Conservation (phyloP, 192 early-diverging fungal species). For the Entomortierella parvispora region DNA sequence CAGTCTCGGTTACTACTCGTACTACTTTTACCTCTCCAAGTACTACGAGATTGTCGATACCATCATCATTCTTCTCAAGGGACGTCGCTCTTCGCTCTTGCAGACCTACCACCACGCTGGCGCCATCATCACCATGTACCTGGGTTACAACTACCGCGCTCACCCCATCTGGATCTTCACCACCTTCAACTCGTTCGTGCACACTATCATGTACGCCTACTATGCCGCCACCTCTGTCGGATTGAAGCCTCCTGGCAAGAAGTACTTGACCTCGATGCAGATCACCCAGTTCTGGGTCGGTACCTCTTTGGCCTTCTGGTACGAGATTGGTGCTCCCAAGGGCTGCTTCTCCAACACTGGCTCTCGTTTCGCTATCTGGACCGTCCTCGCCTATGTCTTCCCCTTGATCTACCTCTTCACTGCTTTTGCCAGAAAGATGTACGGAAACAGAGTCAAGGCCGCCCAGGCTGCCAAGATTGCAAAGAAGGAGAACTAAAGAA, state of each 20-base stretch:
- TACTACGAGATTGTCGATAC: slow-evolving; percentile 85
- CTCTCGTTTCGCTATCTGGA: slow-evolving; percentile 62
- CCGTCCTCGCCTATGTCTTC: slow-evolving; percentile 62
- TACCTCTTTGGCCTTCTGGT: slow-evolving; percentile 63
- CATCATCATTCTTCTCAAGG: slow-evolving; percentile 78
- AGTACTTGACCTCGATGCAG: slow-evolving; percentile 74
- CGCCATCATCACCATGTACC: slow-evolving; percentile 73
- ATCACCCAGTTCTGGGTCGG: slow-evolving; percentile 80
- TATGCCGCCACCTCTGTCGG: slow-evolving; percentile 74
- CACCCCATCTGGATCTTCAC: slow-evolving; percentile 76
- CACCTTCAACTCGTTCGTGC: slow-evolving; percentile 77
- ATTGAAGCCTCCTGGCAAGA: slow-evolving; percentile 73
- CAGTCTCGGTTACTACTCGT: slow-evolving; percentile 72
- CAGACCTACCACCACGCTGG: slow-evolving; percentile 82
- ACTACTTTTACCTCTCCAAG: slow-evolving; percentile 82
- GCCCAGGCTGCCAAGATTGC: slow-evolving; percentile 2
- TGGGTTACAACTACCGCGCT: slow-evolving; percentile 63
- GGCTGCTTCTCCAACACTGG: slow-evolving; percentile 53
- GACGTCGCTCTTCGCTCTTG: slow-evolving; percentile 66
- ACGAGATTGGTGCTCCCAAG: slow-evolving; percentile 61
- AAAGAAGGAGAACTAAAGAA: slow-evolving; percentile 19
- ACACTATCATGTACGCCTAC: slow-evolving; percentile 81
- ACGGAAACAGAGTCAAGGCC: slow-evolving; percentile 46
- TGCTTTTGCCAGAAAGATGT: slow-evolving; percentile 69
- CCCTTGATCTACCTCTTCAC: slow-evolving; percentile 73